Base-by-base conservation (phyloP, 208 protist genomes). In the Trypanosoma mega region DNA sequence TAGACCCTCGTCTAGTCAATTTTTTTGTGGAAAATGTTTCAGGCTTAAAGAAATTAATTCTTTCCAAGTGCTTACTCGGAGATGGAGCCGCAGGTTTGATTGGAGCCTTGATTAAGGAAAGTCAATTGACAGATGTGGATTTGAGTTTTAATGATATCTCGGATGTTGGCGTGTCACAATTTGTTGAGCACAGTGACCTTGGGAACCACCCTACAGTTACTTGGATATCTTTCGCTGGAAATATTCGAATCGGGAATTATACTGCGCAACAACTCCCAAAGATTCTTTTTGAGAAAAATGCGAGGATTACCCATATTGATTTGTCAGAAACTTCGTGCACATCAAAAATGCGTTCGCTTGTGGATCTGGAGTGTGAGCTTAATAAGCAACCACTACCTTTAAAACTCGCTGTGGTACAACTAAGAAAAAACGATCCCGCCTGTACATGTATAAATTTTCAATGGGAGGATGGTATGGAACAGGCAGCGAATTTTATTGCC, bases 361-460 rank as follows among this genome's bases (percentile, higher is more conserved):
- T 94, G 30, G 65, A 83, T 45, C 63, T 80, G 26, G 83, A 90
- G 49, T 89, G 89, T 56, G 72, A 87, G 29, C 55, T 96, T 36
- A 96, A 90, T 73, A 74, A 68, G 30, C 72, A 96, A 64, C 79
- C 85, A 14, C 30, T 51, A 12, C 46, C 60, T 26, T 68, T 96
- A 29, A 96, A 96, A 65, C 33, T 49, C 8, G 77, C 76, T 16
- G 80, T 93, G 6, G 72, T 90, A 3, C 45, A 63, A 18, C 57
- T 91, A 16, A 74, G 80, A 34, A 74, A 53, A n/a, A 76, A 86
- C 39, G 41, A 82, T 24, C 61, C 78, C 3, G 52, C 45, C 9
- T 68, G 85, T 24, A 72, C 39, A 21, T 66, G 68, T 29, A 68
- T 96, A 16, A 87, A 90, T 61, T 73, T 96, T 49, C 87, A 94